Percentiles rank a stretch among this genome's conserved stretches.
phyloP scores from a whole-genome alignment of 306 rosid species.

The Glycine latifolia region DNA sequence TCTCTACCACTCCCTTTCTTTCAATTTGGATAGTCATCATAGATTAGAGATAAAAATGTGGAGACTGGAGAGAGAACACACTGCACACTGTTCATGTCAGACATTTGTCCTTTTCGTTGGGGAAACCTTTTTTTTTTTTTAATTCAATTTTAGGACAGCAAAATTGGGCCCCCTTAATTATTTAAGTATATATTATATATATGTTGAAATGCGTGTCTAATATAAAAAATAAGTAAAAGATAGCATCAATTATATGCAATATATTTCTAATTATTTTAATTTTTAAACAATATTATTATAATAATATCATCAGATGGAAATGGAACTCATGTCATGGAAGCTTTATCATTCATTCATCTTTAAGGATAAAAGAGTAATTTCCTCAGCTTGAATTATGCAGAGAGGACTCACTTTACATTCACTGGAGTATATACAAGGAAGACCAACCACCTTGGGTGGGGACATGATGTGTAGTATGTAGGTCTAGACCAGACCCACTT shows the following conservation, averaged over 20 bases:
- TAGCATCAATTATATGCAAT: not conserved
- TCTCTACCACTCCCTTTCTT: too few relatives aligned
- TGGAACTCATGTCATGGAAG: too few relatives aligned
- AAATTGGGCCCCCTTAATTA: not conserved
- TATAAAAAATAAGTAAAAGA: not conserved
- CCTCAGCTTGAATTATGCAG: constrained; percentile 35
- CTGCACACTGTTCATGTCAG: not conserved
- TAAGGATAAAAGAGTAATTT: not conserved
- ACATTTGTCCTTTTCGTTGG: not conserved
- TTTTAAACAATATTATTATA: not conserved
- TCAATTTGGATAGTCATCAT: not conserved
- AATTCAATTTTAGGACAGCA: not conserved
- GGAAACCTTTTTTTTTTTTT: not conserved
- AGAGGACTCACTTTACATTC: constrained; percentile 14
- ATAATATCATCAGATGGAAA: too few relatives aligned
- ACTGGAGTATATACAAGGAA: constrained; percentile 41
- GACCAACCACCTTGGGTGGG: constrained; percentile 29
- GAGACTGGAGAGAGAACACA: too few relatives aligned
- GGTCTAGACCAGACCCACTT: too few relatives aligned
- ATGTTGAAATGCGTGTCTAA: not conserved
- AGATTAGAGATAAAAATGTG: not conserved
- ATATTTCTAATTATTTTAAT: not conserved
- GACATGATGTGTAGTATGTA: not conserved
- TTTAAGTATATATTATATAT: not conserved
- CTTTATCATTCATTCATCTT: not conserved